Conservation (phyloP, 495 filamentous ascomycete genomes). For the Penicillium lagena region DNA sequence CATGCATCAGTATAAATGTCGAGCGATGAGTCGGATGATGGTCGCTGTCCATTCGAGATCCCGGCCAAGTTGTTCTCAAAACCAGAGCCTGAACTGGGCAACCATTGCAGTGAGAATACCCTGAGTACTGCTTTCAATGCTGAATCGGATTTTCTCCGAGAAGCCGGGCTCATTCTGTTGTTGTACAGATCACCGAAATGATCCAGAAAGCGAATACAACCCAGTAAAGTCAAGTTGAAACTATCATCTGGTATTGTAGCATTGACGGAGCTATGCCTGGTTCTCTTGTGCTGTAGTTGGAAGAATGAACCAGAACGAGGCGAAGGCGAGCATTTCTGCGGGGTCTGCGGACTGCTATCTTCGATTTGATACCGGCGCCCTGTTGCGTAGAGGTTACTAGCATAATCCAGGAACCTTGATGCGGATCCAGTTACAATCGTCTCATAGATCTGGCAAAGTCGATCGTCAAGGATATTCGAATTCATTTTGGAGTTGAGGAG, state of each 20-base stretch:
- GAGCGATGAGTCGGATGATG: background rate
- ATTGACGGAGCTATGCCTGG: too few relatives aligned
- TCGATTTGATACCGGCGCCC: slow-evolving; percentile 12
- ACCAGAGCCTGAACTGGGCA: slow-evolving; percentile 2
- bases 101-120: slow-evolving; percentile 20
- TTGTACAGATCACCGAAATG: slow-evolving; percentile 21
- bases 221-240: slow-evolving; percentile 9
- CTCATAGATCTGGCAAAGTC: slow-evolving; percentile 12
- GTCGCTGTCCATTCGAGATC: background rate
- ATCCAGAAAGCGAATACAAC: slow-evolving; percentile 18
- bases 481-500: slow-evolving; percentile 18
- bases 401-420: slow-evolving; percentile 15
- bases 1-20: slow-evolving; percentile 12
- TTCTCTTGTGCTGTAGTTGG: too few relatives aligned
- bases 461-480: slow-evolving; percentile 10
- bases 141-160: slow-evolving; percentile 8
- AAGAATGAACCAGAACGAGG: too few relatives aligned
- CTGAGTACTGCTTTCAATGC: slow-evolving; percentile 11
- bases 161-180: slow-evolving; percentile 7
- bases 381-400: slow-evolving; percentile 14
- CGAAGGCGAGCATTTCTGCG: background rate
- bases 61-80: background rate
- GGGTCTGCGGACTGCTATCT: slow-evolving; percentile 1
- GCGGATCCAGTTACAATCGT: slow-evolving; percentile 14
- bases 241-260: background rate